A percentile compares a stretch with the other conserved stretches of the same genome.
phyloP scores from a whole-genome alignment of 176 grass and related monocot species.

The Rhynchospora pubera region DNA sequence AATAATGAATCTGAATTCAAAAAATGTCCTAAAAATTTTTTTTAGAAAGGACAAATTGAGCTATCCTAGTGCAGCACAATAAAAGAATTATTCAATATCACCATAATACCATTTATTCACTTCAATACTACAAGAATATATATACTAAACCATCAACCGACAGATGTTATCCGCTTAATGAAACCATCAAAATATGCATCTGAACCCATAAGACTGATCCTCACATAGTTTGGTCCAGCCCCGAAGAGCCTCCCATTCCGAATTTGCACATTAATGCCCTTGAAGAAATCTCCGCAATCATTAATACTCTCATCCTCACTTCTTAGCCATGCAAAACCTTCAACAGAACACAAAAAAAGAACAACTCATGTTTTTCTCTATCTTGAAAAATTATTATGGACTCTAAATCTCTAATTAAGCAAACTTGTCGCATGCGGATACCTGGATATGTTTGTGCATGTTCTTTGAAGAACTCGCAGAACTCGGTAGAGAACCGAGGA shows the following conservation, averaged over 20 bases:
- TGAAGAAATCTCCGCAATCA: conserved; percentile 1
- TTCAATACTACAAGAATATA: too few relatives aligned
- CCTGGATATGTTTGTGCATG: neutral
- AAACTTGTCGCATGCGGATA: neutral
- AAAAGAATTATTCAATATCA: too few relatives aligned
- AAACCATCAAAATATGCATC: conserved; percentile 1
- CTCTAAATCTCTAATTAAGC: too few relatives aligned
- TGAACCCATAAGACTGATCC: neutral
- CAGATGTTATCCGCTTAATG: neutral
- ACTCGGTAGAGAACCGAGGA: neutral
- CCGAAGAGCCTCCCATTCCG: neutral
- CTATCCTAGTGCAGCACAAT: too few relatives aligned
- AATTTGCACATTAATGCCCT: neutral
- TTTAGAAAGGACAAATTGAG: too few relatives aligned
- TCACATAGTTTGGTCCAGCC: neutral
- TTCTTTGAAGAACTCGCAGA: conserved; percentile 2
- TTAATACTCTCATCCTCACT: neutral
- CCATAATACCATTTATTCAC: too few relatives aligned
- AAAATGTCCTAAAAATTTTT: too few relatives aligned
- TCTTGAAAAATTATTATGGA: too few relatives aligned
- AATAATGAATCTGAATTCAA: too few relatives aligned
- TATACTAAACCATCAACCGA: too few relatives aligned
- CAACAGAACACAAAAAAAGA: neutral
- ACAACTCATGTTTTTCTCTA: neutral
- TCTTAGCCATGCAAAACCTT: conserved; percentile 8